phyloP scores from a whole-genome alignment of 1,139 yeast genomes.

The Taphrina pruni region DNA sequence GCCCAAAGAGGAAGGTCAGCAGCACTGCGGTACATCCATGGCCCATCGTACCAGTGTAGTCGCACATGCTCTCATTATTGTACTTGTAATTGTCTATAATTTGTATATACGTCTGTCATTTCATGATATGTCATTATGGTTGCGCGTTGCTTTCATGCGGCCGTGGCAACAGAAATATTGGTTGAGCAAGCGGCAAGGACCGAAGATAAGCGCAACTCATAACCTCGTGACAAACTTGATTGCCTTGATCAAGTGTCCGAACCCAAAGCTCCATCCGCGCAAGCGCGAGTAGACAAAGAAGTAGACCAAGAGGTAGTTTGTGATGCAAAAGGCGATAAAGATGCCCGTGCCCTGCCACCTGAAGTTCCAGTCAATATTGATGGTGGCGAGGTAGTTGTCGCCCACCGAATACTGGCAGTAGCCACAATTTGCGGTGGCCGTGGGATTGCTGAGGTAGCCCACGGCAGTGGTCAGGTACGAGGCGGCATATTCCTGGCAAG shows the following conservation, averaged over 20 bases:
- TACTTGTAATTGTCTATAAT: too few species aligned
- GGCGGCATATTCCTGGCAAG: constrained; percentile 63
- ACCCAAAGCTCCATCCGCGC: constrained; percentile 29
- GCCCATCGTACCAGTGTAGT: too few species aligned
- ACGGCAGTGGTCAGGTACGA: constrained; percentile 52
- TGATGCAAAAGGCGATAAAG: constrained; percentile 58
- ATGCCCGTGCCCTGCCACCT: constrained; percentile 62
- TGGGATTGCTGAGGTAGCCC: constrained; percentile 56
- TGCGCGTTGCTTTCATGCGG: too few species aligned
- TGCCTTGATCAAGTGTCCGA: constrained; percentile 19
- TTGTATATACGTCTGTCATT: too few species aligned
- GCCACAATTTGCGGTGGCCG: constrained; percentile 59
- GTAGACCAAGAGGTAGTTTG: constrained; percentile 52
- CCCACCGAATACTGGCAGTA: constrained; percentile 64
- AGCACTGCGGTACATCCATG: too few species aligned
- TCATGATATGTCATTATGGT: too few species aligned
- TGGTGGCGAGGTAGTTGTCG: constrained; percentile 59
- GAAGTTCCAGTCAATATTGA: constrained; percentile 57
- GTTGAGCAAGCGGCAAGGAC: too few species aligned
- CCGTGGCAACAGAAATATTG: too few species aligned
- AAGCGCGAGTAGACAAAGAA: constrained; percentile 55
- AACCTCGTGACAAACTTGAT: constrained; percentile 10
- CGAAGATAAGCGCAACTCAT: neutral
- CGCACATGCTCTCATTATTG: too few species aligned
- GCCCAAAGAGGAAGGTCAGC: neutral